Conservation (phyloP, 31 red algal genomes). For the Porphyra umbilicalis region DNA sequence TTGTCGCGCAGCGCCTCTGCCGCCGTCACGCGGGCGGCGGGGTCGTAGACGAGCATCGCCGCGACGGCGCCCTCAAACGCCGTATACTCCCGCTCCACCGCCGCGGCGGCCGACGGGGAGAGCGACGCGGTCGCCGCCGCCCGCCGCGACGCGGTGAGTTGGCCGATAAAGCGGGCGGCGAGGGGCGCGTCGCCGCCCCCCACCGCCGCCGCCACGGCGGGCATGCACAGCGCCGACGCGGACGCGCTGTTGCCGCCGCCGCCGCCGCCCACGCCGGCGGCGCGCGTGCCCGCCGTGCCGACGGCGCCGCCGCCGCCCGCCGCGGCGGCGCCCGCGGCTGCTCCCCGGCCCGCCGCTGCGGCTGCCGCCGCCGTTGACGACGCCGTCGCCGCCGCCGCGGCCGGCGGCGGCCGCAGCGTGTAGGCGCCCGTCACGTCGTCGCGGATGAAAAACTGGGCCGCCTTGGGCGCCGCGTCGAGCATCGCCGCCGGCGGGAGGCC, state of each 20-base stretch:
- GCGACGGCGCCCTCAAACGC: slow-evolving; percentile 33
- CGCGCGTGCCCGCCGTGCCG: neutral
- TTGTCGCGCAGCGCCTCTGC: slow-evolving; percentile 31
- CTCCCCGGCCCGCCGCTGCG: slow-evolving; percentile 1
- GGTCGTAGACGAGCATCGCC: slow-evolving; percentile 62
- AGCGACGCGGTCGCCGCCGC: slow-evolving; percentile 3
- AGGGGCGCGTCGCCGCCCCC: slow-evolving; percentile 25
- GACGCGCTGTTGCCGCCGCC: slow-evolving; percentile 14
- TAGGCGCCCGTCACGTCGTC: neutral
- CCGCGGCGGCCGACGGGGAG: slow-evolving; percentile 28
- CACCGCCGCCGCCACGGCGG: slow-evolving; percentile 7
- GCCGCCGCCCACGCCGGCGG: neutral
- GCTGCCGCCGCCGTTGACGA: neutral
- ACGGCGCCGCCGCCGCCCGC: slow-evolving; percentile 13
- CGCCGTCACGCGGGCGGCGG: slow-evolving; percentile 35
- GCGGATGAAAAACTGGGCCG: slow-evolving; percentile 50
- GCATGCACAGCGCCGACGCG: slow-evolving; percentile 15
- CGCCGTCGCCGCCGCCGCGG: neutral
- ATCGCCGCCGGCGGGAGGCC: slow-evolving; percentile 72
- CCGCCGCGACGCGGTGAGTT: slow-evolving; percentile 27
- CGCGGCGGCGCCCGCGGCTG: neutral
- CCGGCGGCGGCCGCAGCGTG: neutral
- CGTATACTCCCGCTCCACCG: slow-evolving; percentile 37
- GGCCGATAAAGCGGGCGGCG: slow-evolving; percentile 3
- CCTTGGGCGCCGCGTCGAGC: slow-evolving; percentile 49